A percentile compares a stretch with the other conserved stretches of the same genome.
These are phyloP conservation scores for Oehlia diaphana DNA, from an alignment of 192 early-diverging fungal genomes.

Conservation along the genomic window DNA sequence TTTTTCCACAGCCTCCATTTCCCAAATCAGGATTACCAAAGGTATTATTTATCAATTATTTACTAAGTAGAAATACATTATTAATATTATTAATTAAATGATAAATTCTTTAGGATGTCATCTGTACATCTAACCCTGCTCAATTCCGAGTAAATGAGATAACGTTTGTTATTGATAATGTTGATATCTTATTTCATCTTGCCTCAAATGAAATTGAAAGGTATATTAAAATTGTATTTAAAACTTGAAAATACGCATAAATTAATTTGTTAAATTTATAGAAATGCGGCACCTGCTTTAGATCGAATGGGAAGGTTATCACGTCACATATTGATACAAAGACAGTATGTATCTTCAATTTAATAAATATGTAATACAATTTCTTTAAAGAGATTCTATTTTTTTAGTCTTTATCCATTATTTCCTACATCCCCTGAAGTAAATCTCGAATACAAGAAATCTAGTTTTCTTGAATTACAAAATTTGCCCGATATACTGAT, in stretches of 20 bases:
- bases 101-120: constrained; percentile 23
- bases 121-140: constrained; percentile 74
- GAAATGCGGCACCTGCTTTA: not conserved
- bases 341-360: constrained; percentile 47
- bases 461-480: constrained; percentile 45
- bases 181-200: constrained; percentile 77
- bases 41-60: not conserved
- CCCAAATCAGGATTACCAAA: not conserved
- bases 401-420: constrained; percentile 80
- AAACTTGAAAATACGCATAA: not conserved
- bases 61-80: constrained; percentile 34
- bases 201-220: constrained; percentile 66
- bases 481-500: constrained; percentile 85
- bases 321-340: constrained; percentile 78
- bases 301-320: constrained; percentile 52
- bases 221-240: not conserved
- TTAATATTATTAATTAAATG: not conserved
- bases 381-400: not conserved
- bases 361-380: not conserved
- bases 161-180: constrained; percentile 71
- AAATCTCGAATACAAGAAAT: constrained; percentile 38
- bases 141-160: constrained; percentile 85
- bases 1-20: not conserved
- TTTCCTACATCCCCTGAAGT: constrained; percentile 56
- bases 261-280: not conserved